Evolutionary conservation across 371 early-diverging fungal species (phyloP), one percentile per base, ranked within the genome.

Genomic region (Mortierella sp.): DNA sequence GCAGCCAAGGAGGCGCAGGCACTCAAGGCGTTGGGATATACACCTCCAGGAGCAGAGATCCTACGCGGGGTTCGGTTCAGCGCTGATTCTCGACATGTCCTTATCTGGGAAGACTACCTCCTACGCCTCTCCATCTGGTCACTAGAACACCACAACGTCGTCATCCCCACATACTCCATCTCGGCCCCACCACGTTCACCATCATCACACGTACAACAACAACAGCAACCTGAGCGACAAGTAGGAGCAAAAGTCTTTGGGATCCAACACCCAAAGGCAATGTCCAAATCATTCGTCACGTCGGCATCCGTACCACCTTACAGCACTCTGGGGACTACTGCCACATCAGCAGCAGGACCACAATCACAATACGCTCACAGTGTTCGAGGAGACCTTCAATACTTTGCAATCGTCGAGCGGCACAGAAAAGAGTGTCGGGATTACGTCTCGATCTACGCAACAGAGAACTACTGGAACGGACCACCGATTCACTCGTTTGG

Each of bases 21-120:
- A 8, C 70, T 76, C 65, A 81, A 58, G 58, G 75, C 55, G 1
- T 38, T 75, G 24, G 83, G 83, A 71, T 83, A 83, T 38, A 80
- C 83, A 3, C 71, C 83, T 49, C 79, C 82, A 32, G 85, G 85
- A 29, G 85, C 82, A 29, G 78, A 78, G 65, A 56, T 79, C 49
- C 75, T 79, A 0, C 82, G 83, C 18, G 87, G 87, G 0, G 75
- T 79, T 2, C 77, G 87, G 6, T 86, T 86, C 71, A 82, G 87
- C 51, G 83, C 87, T 0, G 87, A 86, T 70, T 86, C 87, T 27
- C 75, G 87, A 41, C 82, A 82, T 60, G 73, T 86, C 38, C 77
- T 86, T 49, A 71, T 86, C 46, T 86, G 87, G 87, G 87, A 86
- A 56, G 80, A 82, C 7, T 60, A 80, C 27, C 80, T 86, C 12